Percentiles rank a stretch among this genome's conserved stretches.
These are phyloP conservation scores for Brettanomyces bruxellensis DNA, from an alignment of 805 yeast species.

Conservation along the genomic window DNA sequence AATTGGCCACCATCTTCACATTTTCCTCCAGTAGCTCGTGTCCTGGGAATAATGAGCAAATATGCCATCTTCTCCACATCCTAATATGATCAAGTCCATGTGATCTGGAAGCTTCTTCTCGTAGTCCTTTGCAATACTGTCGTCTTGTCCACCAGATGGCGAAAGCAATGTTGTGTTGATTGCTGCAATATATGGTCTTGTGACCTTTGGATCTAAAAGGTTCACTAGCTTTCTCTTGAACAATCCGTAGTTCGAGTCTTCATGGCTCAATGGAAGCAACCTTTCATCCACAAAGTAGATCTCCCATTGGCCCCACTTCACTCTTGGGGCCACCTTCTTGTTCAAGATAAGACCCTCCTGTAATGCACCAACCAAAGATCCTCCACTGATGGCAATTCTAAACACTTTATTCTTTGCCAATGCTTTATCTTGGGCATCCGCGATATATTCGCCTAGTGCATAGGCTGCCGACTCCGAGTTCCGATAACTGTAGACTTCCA, in stretches of 20 bases:
- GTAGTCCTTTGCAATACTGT: slow-evolving; percentile 56
- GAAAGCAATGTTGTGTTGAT: slow-evolving; percentile 56
- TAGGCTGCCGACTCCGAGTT: slow-evolving; percentile 54
- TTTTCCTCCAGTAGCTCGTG: slow-evolving; percentile 57
- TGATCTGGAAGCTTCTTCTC: slow-evolving; percentile 43
- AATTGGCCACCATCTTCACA: slow-evolving; percentile 44
- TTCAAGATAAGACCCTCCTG: slow-evolving; percentile 59
- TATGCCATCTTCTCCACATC: slow-evolving; percentile 95
- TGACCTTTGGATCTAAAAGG: slow-evolving; percentile 31
- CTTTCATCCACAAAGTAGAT: slow-evolving; percentile 89
- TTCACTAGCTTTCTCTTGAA: slow-evolving; percentile 58
- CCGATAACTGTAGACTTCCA: slow-evolving; percentile 38
- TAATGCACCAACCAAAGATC: slow-evolving; percentile 73
- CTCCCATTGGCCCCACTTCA: slow-evolving; percentile 68
- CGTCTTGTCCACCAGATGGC: slow-evolving; percentile 37
- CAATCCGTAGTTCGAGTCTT: slow-evolving; percentile 79
- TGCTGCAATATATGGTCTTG: slow-evolving; percentile 52
- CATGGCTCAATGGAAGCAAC: slow-evolving; percentile 71
- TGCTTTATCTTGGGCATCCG: slow-evolving; percentile 54
- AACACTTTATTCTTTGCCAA: slow-evolving; percentile 38
- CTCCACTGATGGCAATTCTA: slow-evolving; percentile 82
- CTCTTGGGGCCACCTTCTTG: slow-evolving; percentile 29
- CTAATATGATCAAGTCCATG: slow-evolving; percentile 65
- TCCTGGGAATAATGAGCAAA: slow-evolving; percentile 87
- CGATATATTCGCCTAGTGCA: slow-evolving; percentile 54